These are phyloP conservation scores for Colletotrichum plurivorum DNA, from an alignment of 2,329 filamentous ascomycete species.

Conservation along the genomic window DNA sequence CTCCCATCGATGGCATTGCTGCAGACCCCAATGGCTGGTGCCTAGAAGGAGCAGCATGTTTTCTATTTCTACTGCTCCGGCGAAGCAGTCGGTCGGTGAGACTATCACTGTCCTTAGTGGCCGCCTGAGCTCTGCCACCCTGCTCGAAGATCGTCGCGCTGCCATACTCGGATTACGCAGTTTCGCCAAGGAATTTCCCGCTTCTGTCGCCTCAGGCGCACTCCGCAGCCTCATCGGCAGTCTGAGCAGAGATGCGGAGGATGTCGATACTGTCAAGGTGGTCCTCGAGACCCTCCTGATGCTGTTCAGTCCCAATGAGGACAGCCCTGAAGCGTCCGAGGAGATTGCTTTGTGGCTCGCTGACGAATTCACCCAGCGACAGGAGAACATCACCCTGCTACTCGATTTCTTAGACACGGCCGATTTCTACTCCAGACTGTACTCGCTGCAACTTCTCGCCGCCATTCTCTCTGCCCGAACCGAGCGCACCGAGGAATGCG, in stretches of 20 bases:
- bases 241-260: conserved; percentile 88
- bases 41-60: conserved; percentile 63
- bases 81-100: conserved; percentile 95
- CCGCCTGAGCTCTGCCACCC: conserved; percentile 88
- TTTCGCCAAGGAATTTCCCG: conserved; percentile 96
- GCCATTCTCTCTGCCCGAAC: conserved; percentile 89
- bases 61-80: conserved; percentile 80
- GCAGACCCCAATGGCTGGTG: conserved; percentile 34
- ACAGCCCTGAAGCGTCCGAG: conserved; percentile 92
- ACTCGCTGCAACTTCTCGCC: conserved; percentile 89
- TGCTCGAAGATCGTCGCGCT: conserved; percentile 93
- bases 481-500: conserved; percentile 94
- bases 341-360: conserved; percentile 97
- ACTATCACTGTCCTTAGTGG: conserved; percentile 93
- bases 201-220: conserved; percentile 94
- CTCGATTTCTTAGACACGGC: conserved; percentile 88
- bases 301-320: conserved; percentile 82
- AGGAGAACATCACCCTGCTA: conserved; percentile 95
- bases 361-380: conserved; percentile 96
- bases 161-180: conserved; percentile 94
- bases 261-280: conserved; percentile 96
- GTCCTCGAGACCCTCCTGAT: conserved; percentile 95
- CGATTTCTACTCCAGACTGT: conserved; percentile 93
- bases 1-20: conserved; percentile 13
- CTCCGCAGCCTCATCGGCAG: conserved; percentile 89